Evolutionary conservation across 257 asterid species (phyloP).

Genomic region (Lantana camara): DNA sequence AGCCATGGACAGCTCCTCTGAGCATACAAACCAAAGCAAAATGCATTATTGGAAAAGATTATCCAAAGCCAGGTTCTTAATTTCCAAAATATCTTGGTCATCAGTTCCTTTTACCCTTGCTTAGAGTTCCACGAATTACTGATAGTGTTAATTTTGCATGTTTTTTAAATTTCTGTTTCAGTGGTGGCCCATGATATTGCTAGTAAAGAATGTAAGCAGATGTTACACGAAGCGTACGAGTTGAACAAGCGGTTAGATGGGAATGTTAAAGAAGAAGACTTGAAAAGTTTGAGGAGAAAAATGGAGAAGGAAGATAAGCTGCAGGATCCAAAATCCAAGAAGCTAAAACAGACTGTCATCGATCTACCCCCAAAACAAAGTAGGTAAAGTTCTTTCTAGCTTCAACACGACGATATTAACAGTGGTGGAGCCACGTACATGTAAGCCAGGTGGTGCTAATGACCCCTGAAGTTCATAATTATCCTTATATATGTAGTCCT

Average conservation of each 20-base stretch:
- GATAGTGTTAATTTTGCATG: neutral
- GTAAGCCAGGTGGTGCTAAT: no score
- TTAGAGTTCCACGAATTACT: neutral
- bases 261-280: slow-evolving; percentile 58
- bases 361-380: neutral
- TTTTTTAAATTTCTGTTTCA: slow-evolving; percentile 25
- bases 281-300: slow-evolving; percentile 58
- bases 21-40: slow-evolving; percentile 79
- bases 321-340: slow-evolving; percentile 48
- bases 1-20: slow-evolving; percentile 94
- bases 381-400: no score
- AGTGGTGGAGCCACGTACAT: no score
- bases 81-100: neutral
- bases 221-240: slow-evolving; percentile 77
- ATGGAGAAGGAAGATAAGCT: slow-evolving; percentile 38
- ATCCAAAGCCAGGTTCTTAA: slow-evolving; percentile 96
- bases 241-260: slow-evolving; percentile 75
- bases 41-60: slow-evolving; percentile 87
- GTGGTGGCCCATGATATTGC: slow-evolving; percentile 82
- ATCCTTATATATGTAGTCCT: no score
- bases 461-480: no score
- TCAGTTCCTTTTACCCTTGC: neutral
- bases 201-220: slow-evolving; percentile 79
- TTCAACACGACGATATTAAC: no score
- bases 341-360: slow-evolving; percentile 57